Base-by-base conservation (phyloP, 768 basidiomycete genomes). In the Cantharellus anzutake region DNA sequence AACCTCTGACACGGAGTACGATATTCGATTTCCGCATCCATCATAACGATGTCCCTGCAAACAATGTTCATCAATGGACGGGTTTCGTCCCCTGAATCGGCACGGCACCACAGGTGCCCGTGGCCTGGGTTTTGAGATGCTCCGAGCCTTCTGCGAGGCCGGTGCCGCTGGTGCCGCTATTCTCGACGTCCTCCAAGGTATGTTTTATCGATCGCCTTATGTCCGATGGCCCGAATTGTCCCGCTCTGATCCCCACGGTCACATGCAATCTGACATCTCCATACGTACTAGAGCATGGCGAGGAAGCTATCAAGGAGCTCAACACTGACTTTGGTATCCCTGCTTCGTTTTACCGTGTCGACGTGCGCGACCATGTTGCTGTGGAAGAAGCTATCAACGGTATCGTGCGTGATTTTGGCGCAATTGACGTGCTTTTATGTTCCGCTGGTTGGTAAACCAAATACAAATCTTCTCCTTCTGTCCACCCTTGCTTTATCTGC, bases 291-390 rank as follows among this genome's bases (percentile, higher is more conserved):
- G 52, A 55, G 52, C 35, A 61, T 51, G 60, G 42, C 29, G 41
- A 60, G 35, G 59, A 50, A 34, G 41, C 60, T 11, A 51, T 61
- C 50, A 59, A 50, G 34, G 40, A 61, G 14, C 16, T 61, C 14
- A 34, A 60, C 60, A 40, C 5, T 42, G 60, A 59, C 11, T 61
- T 60, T 29, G 51, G 59, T 3, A 38, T 61, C 7, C 59, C 48
- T 3, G 60, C 59, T 4, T 61, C 60, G 29, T 61, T 61, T 29
- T 61, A 61, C 58, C 41, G 42, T 2, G 60, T 61, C 42, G 60
- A 61, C 40, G 60, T 61, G 4, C 60, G 60, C 34, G 60, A 61
- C 37, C 57, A 61, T 52, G 60, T 62, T 5, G 60, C 60, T 29
- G 60, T 61, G 3, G 60, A 61, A 14, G 41, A 61, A 44, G 60